Evolutionary conservation across 1,139 yeast genomes (phyloP).

Genomic region (Hansenula lynferdii): DNA sequence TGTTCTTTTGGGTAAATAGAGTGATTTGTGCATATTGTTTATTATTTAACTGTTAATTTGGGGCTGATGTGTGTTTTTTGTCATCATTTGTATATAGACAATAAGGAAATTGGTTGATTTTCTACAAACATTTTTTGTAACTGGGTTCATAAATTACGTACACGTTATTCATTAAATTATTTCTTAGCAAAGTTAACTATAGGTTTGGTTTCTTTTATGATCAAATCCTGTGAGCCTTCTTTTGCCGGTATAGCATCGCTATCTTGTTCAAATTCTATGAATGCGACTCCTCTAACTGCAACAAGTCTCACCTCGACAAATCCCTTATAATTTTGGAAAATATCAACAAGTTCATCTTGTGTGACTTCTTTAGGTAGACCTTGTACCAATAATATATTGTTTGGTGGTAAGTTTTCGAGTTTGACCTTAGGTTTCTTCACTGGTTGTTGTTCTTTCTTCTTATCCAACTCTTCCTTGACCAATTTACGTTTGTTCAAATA

Average conservation of each 20-base stretch:
- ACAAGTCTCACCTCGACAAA: slow-evolving; percentile 65
- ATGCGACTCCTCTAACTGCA: slow-evolving; percentile 63
- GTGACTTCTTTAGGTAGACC: slow-evolving; percentile 47
- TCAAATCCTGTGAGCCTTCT: slow-evolving; percentile 31
- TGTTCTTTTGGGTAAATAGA: slow-evolving; percentile 62
- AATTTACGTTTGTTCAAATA: slow-evolving; percentile 15
- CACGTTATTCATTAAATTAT: too few relatives aligned
- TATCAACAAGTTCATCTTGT: slow-evolving; percentile 35
- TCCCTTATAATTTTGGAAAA: slow-evolving; percentile 50
- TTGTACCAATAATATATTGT: slow-evolving; percentile 66
- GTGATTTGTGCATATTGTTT: background rate
- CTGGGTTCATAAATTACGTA: too few relatives aligned
- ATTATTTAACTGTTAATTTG: too few relatives aligned
- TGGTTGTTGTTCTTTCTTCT: slow-evolving; percentile 20
- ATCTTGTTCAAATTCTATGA: slow-evolving; percentile 69
- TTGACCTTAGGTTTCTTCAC: slow-evolving; percentile 21
- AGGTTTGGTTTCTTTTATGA: slow-evolving; percentile 31
- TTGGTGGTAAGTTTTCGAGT: slow-evolving; percentile 52
- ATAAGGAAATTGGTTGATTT: too few relatives aligned
- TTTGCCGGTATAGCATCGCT: slow-evolving; percentile 42
- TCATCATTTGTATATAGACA: too few relatives aligned
- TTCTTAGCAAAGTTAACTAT: slow-evolving; percentile 49
- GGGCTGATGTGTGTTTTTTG: too few relatives aligned
- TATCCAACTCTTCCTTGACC: slow-evolving; percentile 21
- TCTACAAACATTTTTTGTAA: too few relatives aligned